Base-by-base conservation (phyloP, 345 rosid species). In the Eucalyptus regnans region DNA sequence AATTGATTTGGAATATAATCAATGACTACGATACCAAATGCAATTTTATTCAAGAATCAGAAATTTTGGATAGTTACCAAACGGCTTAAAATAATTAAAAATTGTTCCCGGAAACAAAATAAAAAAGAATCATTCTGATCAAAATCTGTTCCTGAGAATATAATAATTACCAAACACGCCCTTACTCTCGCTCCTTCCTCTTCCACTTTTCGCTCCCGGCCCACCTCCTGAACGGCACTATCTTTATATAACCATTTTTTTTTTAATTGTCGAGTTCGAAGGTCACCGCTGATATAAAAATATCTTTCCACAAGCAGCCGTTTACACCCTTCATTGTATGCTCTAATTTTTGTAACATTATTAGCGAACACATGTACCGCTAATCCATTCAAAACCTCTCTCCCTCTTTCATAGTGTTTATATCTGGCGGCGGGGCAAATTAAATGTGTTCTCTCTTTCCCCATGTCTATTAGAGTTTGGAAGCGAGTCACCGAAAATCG, bases 151-250 rank as follows among this genome's bases (percentile, higher is more conserved):
- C 0, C 0, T 0, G 8, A 8, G 4, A 51, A 51, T 0, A 7
- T 0, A 51, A 17, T 51, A 0, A 4, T 51, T 51, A 51, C 8
- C 22, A 51, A 51, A 51, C 0, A 2, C 0, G 7, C 1, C 1
- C 2, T 51, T 52, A 0, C 56, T 18, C 23, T 52, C 1, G 0
- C 56, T 52, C 23, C 4, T 7, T 52, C 56, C 56, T 52, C 9
- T 8, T 18, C 23, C 56, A 52, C 56, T 2, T 18, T 52, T 18
- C 2, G 4, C 56, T 52, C 9, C 56, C 56, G 23, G 9, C 8
- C 56, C 56, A 52, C 56, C 23, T 17, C 56, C 2, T 52, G 0
- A 0, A 52, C 0, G 2, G 56, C 56, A 52, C 56, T 4, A 0
- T 18, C 56, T 52, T 52, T 52, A 9, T 52, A 31, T 31, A 12